Percentiles rank a stretch among this genome's conserved stretches.
These are phyloP conservation scores for Schwanniomyces polymorphus DNA, from an alignment of 805 yeast species.

Conservation along the genomic window DNA sequence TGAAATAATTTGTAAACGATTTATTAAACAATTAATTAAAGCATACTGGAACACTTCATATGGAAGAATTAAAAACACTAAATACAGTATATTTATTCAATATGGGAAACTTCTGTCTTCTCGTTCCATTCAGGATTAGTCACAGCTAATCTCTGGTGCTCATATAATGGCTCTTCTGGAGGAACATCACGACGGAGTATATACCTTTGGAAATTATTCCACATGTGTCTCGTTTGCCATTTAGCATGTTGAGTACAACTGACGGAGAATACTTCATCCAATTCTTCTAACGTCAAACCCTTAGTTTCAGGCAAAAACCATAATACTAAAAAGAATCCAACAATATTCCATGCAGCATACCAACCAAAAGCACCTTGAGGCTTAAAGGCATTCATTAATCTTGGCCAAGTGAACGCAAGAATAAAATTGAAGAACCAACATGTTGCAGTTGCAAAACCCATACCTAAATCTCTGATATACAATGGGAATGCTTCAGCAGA, in stretches of 20 bases:
- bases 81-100: conserved; percentile 31
- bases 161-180: conserved; percentile 57
- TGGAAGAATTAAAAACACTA: neutral
- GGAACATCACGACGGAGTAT: conserved; percentile 46
- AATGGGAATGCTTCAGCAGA: conserved; percentile 77
- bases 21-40: neutral
- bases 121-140: conserved; percentile 65
- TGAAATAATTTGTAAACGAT: neutral
- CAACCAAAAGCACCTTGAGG: conserved; percentile 85
- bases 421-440: conserved; percentile 68
- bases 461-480: conserved; percentile 71
- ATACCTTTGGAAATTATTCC: conserved; percentile 45
- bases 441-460: conserved; percentile 70
- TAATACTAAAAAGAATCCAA: conserved; percentile 63
- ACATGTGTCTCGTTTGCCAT: conserved; percentile 31
- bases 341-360: conserved; percentile 77
- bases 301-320: conserved; percentile 36
- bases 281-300: conserved; percentile 72
- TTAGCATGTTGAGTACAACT: conserved; percentile 55
- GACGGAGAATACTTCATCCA: conserved; percentile 70
- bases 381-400: conserved; percentile 63
- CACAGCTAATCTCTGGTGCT: conserved; percentile 58
- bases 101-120: conserved; percentile 52
- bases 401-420: conserved; percentile 76
- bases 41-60: neutral